These are phyloP conservation scores for Carex myosuroides DNA, from an alignment of 176 grass and related monocot species.

Conservation along the genomic window DNA sequence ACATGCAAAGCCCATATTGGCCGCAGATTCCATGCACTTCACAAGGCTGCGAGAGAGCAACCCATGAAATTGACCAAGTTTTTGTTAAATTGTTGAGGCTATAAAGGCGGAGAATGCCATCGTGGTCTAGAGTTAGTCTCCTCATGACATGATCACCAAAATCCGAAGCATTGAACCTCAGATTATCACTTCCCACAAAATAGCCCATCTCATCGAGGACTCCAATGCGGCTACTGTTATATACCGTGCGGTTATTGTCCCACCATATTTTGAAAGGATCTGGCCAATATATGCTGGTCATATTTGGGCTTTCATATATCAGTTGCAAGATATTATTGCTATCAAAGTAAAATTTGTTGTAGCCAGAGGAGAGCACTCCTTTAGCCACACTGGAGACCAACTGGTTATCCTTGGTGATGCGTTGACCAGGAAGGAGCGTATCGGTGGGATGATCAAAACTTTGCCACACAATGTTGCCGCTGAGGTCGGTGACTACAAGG, in stretches of 20 bases:
- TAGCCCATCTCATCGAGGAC: slow-evolving; percentile 28
- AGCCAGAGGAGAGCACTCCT: slow-evolving; percentile 38
- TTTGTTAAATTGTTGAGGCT: slow-evolving; percentile 26
- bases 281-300: slow-evolving; percentile 44
- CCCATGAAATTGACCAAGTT: slow-evolving; percentile 41
- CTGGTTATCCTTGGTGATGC: slow-evolving; percentile 29
- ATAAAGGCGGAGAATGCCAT: slow-evolving; percentile 49
- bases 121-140: slow-evolving; percentile 57
- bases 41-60: slow-evolving; percentile 24
- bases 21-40: slow-evolving; percentile 49
- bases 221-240: slow-evolving; percentile 29
- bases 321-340: slow-evolving; percentile 37
- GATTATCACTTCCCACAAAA: slow-evolving; percentile 29
- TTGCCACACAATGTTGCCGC: slow-evolving; percentile 6
- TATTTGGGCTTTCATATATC: slow-evolving; percentile 34
- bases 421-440: slow-evolving; percentile 34
- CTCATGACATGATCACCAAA: slow-evolving; percentile 27
- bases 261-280: background rate
- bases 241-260: slow-evolving; percentile 1
- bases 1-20: slow-evolving; percentile 38
- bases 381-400: slow-evolving; percentile 29
- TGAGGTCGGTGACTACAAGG: slow-evolving; percentile 24
- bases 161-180: slow-evolving; percentile 41
- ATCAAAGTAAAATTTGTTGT: slow-evolving; percentile 35
- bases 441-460: slow-evolving; percentile 49